Conservation (phyloP, 805 yeast species). For the Myxozyma geophila region DNA sequence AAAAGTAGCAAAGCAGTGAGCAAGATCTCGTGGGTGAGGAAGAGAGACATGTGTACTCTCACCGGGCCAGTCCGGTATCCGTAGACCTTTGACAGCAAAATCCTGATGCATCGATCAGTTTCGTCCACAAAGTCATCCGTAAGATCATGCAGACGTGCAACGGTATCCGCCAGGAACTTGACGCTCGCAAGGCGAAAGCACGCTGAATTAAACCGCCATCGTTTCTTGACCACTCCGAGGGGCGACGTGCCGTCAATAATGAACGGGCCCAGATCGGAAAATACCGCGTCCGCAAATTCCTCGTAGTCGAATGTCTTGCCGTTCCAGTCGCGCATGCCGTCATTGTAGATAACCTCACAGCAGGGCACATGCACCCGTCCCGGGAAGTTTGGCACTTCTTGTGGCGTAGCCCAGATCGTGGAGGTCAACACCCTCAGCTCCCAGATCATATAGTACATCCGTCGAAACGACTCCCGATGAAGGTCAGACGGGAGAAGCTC, state of each 20-base stretch:
- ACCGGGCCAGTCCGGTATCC: conserved; percentile 22
- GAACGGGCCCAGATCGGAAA: conserved; percentile 6
- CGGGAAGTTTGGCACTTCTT: conserved; percentile 21
- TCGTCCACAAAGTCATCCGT: conserved; percentile 25
- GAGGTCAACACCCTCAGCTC: conserved; percentile 24
- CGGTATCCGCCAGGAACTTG: conserved; percentile 22
- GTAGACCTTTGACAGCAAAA: conserved; percentile 15
- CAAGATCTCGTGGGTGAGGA: conserved; percentile 25
- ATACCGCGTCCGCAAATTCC: conserved; percentile 21
- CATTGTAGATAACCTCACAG: conserved; percentile 25
- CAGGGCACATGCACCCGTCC: conserved; percentile 26
- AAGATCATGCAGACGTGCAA: conserved; percentile 12
- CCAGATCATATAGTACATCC: conserved; percentile 24
- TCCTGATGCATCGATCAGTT: conserved; percentile 17
- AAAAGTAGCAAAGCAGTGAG: conserved; percentile 25
- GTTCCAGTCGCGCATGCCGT: conserved; percentile 23
- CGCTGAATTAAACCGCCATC: conserved; percentile 22
- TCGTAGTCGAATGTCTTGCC: conserved; percentile 15
- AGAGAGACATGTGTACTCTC: conserved; percentile 28
- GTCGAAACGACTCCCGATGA: conserved; percentile 29
- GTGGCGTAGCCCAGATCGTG: conserved; percentile 19
- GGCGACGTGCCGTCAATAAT: not conserved
- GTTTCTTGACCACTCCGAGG: conserved; percentile 4
- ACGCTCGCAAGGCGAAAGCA: conserved; percentile 30
- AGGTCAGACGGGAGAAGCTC: conserved; percentile 20